These are phyloP conservation scores for Ulota crispa DNA, from an alignment of 225 moss, liverwort and hornwort species.

Conservation along the genomic window DNA sequence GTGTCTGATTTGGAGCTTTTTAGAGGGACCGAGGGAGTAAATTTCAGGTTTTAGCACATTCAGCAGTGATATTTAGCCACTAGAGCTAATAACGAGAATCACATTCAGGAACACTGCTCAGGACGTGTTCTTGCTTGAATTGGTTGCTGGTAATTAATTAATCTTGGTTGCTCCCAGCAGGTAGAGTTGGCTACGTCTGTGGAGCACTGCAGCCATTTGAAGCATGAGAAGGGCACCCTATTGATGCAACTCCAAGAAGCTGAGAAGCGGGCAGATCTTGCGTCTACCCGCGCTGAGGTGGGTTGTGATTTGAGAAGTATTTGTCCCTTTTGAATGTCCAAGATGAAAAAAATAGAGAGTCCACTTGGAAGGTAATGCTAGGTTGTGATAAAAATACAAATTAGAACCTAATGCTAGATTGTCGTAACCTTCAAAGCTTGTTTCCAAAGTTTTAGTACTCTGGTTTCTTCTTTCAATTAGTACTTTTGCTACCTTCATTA, in stretches of 20 bases:
- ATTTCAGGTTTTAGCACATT: too few species aligned
- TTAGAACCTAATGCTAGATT: too few species aligned
- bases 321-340: background rate
- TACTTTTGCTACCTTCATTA: background rate
- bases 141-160: background rate
- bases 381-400: too few species aligned
- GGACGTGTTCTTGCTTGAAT: background rate
- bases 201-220: constrained; percentile 61
- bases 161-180: constrained; percentile 34
- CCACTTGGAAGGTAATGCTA: background rate
- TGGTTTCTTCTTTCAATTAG: background rate
- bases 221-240: constrained; percentile 63
- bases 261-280: constrained; percentile 72
- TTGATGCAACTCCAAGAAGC: constrained; percentile 72
- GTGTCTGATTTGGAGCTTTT: too few species aligned
- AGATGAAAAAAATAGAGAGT: too few species aligned
- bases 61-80: too few species aligned
- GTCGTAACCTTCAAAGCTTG: background rate
- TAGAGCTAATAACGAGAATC: too few species aligned
- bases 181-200: constrained; percentile 65
- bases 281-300: constrained; percentile 79
- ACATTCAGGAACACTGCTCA: too few species aligned
- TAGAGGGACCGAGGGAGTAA: too few species aligned
- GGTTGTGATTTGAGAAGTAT: background rate
- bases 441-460: background rate